phyloP scores from a whole-genome alignment of 1,139 yeast species.

The Lipomyces yarrowii region DNA sequence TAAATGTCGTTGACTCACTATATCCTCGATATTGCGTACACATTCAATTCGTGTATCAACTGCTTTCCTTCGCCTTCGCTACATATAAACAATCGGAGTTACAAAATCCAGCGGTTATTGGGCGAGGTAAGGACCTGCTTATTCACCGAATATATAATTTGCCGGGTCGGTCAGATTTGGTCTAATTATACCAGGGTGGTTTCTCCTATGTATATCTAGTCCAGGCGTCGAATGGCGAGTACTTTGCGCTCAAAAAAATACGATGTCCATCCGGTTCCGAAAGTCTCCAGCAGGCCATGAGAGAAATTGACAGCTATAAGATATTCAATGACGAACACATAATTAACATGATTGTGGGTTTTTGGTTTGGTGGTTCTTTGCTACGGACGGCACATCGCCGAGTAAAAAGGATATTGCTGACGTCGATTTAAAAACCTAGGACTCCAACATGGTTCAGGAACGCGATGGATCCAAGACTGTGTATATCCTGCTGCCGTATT shows the following conservation, averaged over 20 bases:
- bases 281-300: slow-evolving; percentile 69
- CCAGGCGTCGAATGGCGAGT: slow-evolving; percentile 49
- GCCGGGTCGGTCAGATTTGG: neutral
- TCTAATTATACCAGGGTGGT: slow-evolving; percentile 54
- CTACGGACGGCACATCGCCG: neutral
- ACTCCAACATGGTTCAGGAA: slow-evolving; percentile 71
- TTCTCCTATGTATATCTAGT: slow-evolving; percentile 88
- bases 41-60: slow-evolving; percentile 23
- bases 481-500: slow-evolving; percentile 78
- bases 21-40: slow-evolving; percentile 25
- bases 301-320: slow-evolving; percentile 74
- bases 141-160: neutral
- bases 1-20: slow-evolving; percentile 19
- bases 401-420: neutral
- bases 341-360: slow-evolving; percentile 53
- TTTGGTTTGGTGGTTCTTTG: neutral
- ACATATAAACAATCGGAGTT: slow-evolving; percentile 42
- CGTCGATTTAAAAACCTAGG: slow-evolving; percentile 39
- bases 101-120: slow-evolving; percentile 61
- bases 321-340: slow-evolving; percentile 70
- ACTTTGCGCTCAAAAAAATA: slow-evolving; percentile 80
- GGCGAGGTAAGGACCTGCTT: slow-evolving; percentile 56
- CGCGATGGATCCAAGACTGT: slow-evolving; percentile 78
- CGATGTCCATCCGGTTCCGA: slow-evolving; percentile 86
- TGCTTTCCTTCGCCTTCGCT: slow-evolving; percentile 46